Evolutionary conservation across 2,329 filamentous ascomycete species (phyloP).

Genomic region (Fusarium compactum): DNA sequence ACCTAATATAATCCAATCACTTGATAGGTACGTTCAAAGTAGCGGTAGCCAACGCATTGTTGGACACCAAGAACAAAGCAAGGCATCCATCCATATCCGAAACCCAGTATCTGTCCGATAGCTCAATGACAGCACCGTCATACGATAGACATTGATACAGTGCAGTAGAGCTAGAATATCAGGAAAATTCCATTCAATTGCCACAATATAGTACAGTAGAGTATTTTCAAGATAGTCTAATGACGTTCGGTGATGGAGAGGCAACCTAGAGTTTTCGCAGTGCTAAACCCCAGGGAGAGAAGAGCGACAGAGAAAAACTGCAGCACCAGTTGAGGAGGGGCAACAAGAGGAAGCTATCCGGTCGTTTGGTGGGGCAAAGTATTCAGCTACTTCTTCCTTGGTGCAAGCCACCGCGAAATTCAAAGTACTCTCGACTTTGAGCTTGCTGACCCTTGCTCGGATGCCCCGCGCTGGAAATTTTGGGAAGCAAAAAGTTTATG

Average conservation of each 20-base stretch:
- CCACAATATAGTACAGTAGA: slow-evolving; percentile 17
- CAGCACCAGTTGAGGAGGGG: slow-evolving; percentile 36
- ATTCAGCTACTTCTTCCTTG: slow-evolving; percentile 9
- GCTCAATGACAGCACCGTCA: slow-evolving; percentile 11
- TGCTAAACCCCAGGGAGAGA: slow-evolving; percentile 41
- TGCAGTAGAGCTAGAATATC: slow-evolving; percentile 1
- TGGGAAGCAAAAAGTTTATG: slow-evolving; percentile 41
- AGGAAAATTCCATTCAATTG: slow-evolving; percentile 28
- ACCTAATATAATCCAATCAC: slow-evolving; percentile 19
- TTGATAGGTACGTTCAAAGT: slow-evolving; percentile 12
- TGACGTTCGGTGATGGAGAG: slow-evolving; percentile 36
- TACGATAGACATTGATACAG: not conserved
- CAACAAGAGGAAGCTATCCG: slow-evolving; percentile 34
- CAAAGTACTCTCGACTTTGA: slow-evolving; percentile 38
- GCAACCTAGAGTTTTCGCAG: slow-evolving; percentile 26
- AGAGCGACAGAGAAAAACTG: slow-evolving; percentile 35
- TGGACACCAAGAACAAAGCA: slow-evolving; percentile 20
- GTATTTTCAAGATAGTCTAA: slow-evolving; percentile 3
- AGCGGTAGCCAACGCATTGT: slow-evolving; percentile 31
- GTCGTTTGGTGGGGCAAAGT: slow-evolving; percentile 43
- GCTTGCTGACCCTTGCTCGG: slow-evolving; percentile 26
- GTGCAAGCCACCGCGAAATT: fast-evolving
- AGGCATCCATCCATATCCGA: not conserved
- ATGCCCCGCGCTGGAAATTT: slow-evolving; percentile 52
- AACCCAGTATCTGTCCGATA: slow-evolving; percentile 4